Base-by-base conservation (phyloP, 2,329 filamentous ascomycete genomes). In the Botrytis fabae region DNA sequence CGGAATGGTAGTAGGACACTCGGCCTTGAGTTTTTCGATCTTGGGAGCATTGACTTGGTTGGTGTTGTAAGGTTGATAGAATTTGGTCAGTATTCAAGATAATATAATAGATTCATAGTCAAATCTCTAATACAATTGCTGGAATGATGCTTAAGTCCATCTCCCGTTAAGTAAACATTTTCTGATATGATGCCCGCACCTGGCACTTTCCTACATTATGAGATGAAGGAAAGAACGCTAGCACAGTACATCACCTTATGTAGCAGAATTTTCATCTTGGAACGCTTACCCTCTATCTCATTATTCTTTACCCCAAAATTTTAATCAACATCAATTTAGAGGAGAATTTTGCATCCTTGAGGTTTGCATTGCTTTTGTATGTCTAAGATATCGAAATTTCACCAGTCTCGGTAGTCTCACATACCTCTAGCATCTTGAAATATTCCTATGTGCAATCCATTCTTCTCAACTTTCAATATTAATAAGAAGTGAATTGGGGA, bases 1-100 rank as follows among this genome's bases (percentile, higher is more conserved):
- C 22, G 63, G n/a, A 42, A 63, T 63, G 14, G n/a, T 28, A 7
- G n/a, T 6, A 14, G 35, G 38, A 20, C 4, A 32, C 4, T 62
- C 66, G 12, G 35, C 10, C 2, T n/a, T 70, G 38, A 60, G 14
- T 10, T 51, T 70, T 8, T 32, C 57, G 32, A 32, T 70, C 7
- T 28, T 73, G 25, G 71, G 66, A 40, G n/a, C 46, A 9, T 20
- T 70, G 20, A 10, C 44, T 46, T 73, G 46, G 46, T 54, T 70
- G n/a, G 1, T 70, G 5, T 28, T 70, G 32, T 73, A 73, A 46
- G 7, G 20, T 46, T 20, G 44, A 22, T 46, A 46, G 18, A 46
- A 20, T 46, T 46, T 46, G 44, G 1, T 46, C 20, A 22, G 18
- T 22, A 22, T 46, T 46, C 44, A 20, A 46, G 20, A 20, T 20